A percentile compares a stretch with the other conserved stretches of the same genome.
Evolutionary conservation across 805 yeast species (phyloP).

Genomic region (Candida corydali): DNA sequence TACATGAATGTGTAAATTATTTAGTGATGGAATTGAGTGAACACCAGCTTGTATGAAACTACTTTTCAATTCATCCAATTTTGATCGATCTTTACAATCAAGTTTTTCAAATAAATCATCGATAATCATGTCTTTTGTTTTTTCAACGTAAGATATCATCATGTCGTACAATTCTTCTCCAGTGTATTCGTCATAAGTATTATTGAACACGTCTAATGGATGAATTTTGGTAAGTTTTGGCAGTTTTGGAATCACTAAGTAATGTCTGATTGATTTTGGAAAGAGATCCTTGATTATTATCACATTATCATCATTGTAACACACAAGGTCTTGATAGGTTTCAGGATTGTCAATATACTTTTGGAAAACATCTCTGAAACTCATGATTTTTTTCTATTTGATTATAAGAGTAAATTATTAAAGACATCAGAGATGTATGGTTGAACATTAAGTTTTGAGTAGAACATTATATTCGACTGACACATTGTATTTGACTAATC

Average conservation of each 20-base stretch:
- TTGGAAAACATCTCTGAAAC: constrained; percentile 46
- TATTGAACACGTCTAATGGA: constrained; percentile 49
- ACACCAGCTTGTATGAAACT: constrained; percentile 51
- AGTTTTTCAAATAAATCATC: constrained; percentile 23
- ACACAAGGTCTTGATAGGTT: constrained; percentile 26
- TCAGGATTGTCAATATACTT: constrained; percentile 48
- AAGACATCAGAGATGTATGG: too few species aligned
- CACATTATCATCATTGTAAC: constrained; percentile 48
- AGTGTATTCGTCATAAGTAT: constrained; percentile 13
- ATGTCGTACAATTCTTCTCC: constrained; percentile 20
- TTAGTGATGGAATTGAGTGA: constrained; percentile 68
- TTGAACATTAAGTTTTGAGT: too few species aligned
- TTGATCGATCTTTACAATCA: constrained; percentile 7
- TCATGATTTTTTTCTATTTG: constrained; percentile 25
- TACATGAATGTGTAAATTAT: constrained; percentile 70
- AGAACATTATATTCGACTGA: too few species aligned
- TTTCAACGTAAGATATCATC: constrained; percentile 30
- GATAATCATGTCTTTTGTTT: constrained; percentile 28
- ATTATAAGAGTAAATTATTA: too few species aligned
- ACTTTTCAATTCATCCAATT: constrained; percentile 16
- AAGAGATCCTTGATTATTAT: constrained; percentile 56
- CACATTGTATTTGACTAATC: too few species aligned
- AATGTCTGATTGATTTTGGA: constrained; percentile 63
- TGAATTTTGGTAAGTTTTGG: constrained; percentile 35
- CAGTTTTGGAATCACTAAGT: constrained; percentile 55